These are phyloP conservation scores for Aspergillus fischeri DNA, from an alignment of 2,329 filamentous ascomycete species.

Conservation along the genomic window DNA sequence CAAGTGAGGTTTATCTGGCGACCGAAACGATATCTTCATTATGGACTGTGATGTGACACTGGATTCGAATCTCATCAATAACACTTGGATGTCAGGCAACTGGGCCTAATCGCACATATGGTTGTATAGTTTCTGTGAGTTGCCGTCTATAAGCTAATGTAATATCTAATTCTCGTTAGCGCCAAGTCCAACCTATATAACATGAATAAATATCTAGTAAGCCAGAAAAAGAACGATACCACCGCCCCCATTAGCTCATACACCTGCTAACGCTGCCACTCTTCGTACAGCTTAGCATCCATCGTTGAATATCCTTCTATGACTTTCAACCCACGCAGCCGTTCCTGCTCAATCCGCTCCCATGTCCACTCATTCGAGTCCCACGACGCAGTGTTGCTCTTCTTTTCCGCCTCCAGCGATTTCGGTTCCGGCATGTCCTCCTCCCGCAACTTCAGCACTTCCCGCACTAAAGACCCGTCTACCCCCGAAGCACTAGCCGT, in stretches of 20 bases:
- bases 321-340: constrained; percentile 51
- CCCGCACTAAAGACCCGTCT: constrained; percentile 33
- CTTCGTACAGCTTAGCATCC: constrained; percentile 49
- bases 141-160: too few relatives aligned
- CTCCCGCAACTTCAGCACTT: constrained; percentile 33
- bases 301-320: constrained; percentile 53
- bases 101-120: too few relatives aligned
- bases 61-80: too few relatives aligned
- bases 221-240: neutral
- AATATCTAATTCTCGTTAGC: neutral
- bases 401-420: constrained; percentile 28
- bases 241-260: neutral
- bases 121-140: too few relatives aligned
- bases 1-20: too few relatives aligned
- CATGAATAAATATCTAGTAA: neutral
- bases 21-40: too few relatives aligned
- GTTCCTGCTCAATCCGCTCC: constrained; percentile 57
- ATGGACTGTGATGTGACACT: too few relatives aligned
- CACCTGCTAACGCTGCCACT: constrained; percentile 31
- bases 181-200: neutral
- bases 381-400: constrained; percentile 29
- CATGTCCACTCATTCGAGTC: constrained; percentile 52
- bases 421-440: constrained; percentile 25
- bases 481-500: constrained; percentile 27
- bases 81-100: too few relatives aligned